phyloP scores from a whole-genome alignment of 352 stramenopile species.

The Globisporangium perplexum region DNA sequence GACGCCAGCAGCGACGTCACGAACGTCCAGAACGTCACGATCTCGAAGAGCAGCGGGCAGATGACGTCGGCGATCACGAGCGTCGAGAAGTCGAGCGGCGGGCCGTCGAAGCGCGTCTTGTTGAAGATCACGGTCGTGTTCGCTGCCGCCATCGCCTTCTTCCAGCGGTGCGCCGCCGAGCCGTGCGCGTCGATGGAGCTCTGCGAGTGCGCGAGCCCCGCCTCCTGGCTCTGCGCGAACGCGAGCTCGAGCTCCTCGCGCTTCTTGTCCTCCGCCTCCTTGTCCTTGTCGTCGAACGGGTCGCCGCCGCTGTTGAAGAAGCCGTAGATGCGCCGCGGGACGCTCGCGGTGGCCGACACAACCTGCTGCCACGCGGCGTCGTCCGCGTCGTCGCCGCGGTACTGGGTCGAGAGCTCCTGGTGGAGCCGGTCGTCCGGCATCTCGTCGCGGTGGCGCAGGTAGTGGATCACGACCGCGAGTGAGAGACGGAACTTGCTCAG shows the following conservation, averaged over 20 bases:
- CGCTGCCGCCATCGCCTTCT: slow-evolving; percentile 60
- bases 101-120: slow-evolving; percentile 74
- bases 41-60: slow-evolving; percentile 75
- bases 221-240: slow-evolving; percentile 42
- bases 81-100: slow-evolving; percentile 77
- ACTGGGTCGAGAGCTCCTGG: slow-evolving; percentile 35
- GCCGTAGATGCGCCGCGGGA: slow-evolving; percentile 30
- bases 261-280: slow-evolving; percentile 66
- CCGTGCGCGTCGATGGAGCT: slow-evolving; percentile 5
- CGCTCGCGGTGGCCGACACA: slow-evolving; percentile 27
- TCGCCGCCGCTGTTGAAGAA: slow-evolving; percentile 44
- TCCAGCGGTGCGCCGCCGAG: slow-evolving; percentile 49
- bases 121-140: slow-evolving; percentile 69
- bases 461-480: slow-evolving; percentile 81
- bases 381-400: slow-evolving; percentile 50
- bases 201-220: slow-evolving; percentile 2
- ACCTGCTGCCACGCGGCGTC: slow-evolving; percentile 56
- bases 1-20: slow-evolving; percentile 46
- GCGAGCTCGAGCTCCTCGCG: slow-evolving; percentile 54
- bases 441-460: slow-evolving; percentile 66
- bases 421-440: slow-evolving; percentile 80
- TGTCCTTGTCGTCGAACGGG: slow-evolving; percentile 72
- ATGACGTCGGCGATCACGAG: slow-evolving; percentile 82
- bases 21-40: slow-evolving; percentile 71
- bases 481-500: slow-evolving; percentile 82